These are phyloP conservation scores for Alternaria brassicicola DNA, from an alignment of 2,329 filamentous ascomycete species.

Conservation along the genomic window DNA sequence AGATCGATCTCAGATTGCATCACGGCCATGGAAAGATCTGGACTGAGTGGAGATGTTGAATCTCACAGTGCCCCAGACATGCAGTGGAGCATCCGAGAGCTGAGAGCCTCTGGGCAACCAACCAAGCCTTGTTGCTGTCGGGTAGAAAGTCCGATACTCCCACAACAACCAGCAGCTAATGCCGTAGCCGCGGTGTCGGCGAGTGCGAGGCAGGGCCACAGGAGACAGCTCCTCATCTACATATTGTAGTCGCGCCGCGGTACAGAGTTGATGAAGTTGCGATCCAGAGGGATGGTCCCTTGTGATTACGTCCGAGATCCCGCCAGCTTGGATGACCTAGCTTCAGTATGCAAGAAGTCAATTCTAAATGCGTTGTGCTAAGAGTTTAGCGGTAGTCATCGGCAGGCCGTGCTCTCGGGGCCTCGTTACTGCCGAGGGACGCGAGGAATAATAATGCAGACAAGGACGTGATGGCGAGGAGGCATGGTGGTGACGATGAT, in stretches of 20 bases:
- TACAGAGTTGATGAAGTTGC: neutral
- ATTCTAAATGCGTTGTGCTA: conserved; percentile 12
- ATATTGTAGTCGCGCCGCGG: neutral
- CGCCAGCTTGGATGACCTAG: conserved; percentile 15
- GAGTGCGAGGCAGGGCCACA: neutral
- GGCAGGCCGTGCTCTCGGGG: neutral
- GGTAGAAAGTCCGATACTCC: neutral
- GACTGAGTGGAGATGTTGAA: neutral
- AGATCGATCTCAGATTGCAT: neutral
- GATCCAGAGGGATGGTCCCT: conserved; percentile 13
- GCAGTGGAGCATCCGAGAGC: neutral
- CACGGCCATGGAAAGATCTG: neutral
- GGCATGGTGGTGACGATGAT: conserved; percentile 10
- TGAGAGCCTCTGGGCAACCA: neutral
- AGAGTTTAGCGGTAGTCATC: neutral
- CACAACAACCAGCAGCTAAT: neutral
- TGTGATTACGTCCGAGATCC: conserved; percentile 15
- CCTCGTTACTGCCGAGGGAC: neutral
- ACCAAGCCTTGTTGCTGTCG: neutral
- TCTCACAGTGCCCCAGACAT: neutral
- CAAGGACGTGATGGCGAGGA: neutral
- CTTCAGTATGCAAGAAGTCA: conserved; percentile 19
- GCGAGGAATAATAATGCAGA: neutral
- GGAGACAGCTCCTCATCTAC: neutral
- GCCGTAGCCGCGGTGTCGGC: neutral